Conservation (phyloP, 345 rosid genomes). For the Capsella bursapastoris region DNA sequence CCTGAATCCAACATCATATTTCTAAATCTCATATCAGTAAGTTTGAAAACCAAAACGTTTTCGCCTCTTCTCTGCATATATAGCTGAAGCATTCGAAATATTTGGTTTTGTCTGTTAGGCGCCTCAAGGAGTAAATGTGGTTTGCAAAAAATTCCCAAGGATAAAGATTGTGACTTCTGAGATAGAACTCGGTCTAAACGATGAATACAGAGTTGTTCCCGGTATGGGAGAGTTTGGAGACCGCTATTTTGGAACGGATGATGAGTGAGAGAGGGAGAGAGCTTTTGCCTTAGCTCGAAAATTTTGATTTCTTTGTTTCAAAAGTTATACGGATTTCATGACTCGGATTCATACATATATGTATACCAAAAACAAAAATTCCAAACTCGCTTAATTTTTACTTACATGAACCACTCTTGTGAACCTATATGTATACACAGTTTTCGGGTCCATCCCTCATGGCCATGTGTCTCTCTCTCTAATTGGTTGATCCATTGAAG, state of each 20-base stretch:
- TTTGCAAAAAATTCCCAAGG: slow-evolving; percentile 87
- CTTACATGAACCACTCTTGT: too few species aligned
- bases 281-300: neutral
- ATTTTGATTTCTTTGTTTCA: neutral
- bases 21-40: slow-evolving; percentile 89
- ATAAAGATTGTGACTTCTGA: slow-evolving; percentile 96
- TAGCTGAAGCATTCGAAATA: neutral
- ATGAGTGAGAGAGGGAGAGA: slow-evolving; percentile 43
- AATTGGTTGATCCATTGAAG: too few species aligned
- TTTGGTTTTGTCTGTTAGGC: slow-evolving; percentile 44
- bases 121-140: slow-evolving; percentile 93
- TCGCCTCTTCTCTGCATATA: slow-evolving; percentile 6
- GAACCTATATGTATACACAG: too few species aligned
- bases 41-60: slow-evolving; percentile 35
- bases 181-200: slow-evolving; percentile 80
- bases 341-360: neutral
- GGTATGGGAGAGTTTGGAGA: slow-evolving; percentile 99
- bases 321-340: neutral
- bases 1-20: slow-evolving; percentile 89
- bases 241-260: slow-evolving; percentile 93
- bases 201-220: slow-evolving; percentile 85
- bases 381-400: neutral
- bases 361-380: neutral
- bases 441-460: too few species aligned
- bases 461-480: too few species aligned